Conservation (phyloP, 225 moss, liverwort and hornwort genomes). For the Asterella californica region DNA sequence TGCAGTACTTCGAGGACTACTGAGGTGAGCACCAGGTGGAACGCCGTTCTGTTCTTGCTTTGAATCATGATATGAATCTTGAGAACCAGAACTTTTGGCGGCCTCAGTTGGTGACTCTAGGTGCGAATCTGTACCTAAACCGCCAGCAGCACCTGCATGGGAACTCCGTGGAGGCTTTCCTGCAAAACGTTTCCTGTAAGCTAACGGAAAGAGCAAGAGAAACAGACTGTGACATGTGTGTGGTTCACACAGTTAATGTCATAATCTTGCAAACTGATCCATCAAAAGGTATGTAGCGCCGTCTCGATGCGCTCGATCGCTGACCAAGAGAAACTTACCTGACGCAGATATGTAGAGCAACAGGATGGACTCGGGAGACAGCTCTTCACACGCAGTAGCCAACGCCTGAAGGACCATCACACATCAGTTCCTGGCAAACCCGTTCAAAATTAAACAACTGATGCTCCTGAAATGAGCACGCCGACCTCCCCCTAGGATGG, state of each 20-base stretch:
- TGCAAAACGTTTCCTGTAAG: slow-evolving; percentile 37
- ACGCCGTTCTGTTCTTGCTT: slow-evolving; percentile 47
- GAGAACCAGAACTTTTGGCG: slow-evolving; percentile 16
- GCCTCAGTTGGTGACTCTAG: slow-evolving; percentile 42
- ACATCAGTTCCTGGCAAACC: not conserved
- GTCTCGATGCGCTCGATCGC: not conserved
- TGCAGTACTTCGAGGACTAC: slow-evolving; percentile 44
- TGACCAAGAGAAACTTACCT: slow-evolving; percentile 41
- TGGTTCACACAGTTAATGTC: not conserved
- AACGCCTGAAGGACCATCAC: slow-evolving; percentile 55
- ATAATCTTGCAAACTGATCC: not conserved
- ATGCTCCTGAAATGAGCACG: not conserved
- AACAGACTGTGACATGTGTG: too few relatives aligned
- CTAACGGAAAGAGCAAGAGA: not conserved
- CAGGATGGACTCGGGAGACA: slow-evolving; percentile 69
- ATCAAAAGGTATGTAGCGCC: not conserved
- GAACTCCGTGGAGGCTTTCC: slow-evolving; percentile 69
- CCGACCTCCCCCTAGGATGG: too few relatives aligned
- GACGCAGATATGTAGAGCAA: slow-evolving; percentile 89
- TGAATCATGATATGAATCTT: slow-evolving; percentile 19
- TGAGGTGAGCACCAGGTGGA: slow-evolving; percentile 33
- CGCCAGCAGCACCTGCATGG: slow-evolving; percentile 45
- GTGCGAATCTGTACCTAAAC: slow-evolving; percentile 46
- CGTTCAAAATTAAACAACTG: not conserved
- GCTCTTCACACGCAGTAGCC: slow-evolving; percentile 93